Evolutionary conservation across 371 early-diverging fungal genomes (phyloP), one percentile per base, ranked within the genome.

Genomic region (Saksenaea oblongispora): DNA sequence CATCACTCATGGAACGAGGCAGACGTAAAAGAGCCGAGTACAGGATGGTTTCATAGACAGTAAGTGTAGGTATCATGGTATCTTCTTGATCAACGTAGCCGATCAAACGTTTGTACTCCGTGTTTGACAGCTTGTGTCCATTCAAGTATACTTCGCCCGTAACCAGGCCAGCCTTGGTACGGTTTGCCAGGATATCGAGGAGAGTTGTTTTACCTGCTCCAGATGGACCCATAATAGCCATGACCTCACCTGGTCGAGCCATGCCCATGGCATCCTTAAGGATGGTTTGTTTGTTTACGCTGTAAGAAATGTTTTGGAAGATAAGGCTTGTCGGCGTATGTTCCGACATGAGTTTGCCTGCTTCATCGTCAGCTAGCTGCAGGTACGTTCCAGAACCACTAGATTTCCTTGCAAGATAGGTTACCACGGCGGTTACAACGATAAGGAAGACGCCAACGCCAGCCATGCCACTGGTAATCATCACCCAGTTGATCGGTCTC

Each of bases 61-160:
- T 94, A 79, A 91, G 81, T 0, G 94, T 93, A 3, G 91, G 79
- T 26, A 93, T 83, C 69, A 95, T 85, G 2, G 91, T 86, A 65
- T 95, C 95, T 63, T 95, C 95, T 72, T 95, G 94, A 72, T 89
- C 87, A 5, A 94, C 93, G 67, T 89, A 95, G 5, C 93, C 94
- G 36, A 90, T 87, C 13, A 89, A 71, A 10, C 78, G 77, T 5
- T 89, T 88, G 58, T 93, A 81, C 26, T 84, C 78, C 3, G 73
- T 68, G 26, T 74, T 71, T 0, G 83, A 76, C 5, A 86, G 78
- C 17, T 65, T 55, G 61, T 88, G 84, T 11, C 92, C 93, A 63
- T 88, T 87, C 68, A 89, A 73, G 69, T 87, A 82, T 59, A 91
- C 74, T 55, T 78, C 66, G 3, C 93, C 93, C 0, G 78, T 66